Evolutionary conservation across 148 eudicot genomes (phyloP), one percentile per base, ranked within the genome.

Genomic region (Persicaria tinctoria): DNA sequence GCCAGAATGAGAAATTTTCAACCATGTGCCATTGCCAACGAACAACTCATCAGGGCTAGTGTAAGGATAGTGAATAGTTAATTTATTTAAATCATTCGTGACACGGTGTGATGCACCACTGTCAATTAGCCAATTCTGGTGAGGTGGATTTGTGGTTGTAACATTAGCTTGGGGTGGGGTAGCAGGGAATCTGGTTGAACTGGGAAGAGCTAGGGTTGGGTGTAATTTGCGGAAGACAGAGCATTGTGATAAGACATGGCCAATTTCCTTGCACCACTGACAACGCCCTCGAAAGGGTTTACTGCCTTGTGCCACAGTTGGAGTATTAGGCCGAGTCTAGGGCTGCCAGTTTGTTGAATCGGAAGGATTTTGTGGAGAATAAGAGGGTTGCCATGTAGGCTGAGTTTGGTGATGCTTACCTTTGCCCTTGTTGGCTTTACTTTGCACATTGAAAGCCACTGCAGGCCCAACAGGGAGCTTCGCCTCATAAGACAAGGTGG

Each of bases 71-170:
- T 53, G 57, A 53, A 53, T 2, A 1, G 4, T 2, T 53, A 53
- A 16, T 32, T 60, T 60, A n/a, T 14, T 7, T 8, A 60, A 17
- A 23, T 60, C 66, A 60, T 60, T 60, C 3, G 32, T 8, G 7
- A 60, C 66, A 16, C 17, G 66, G 66, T 60, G 66, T 8, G 66
- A n/a, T n/a, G 66, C 66, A 6, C 66, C 66, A 60, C 66, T 60
- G 14, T 60, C 66, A 23, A 60, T 32, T 8, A 60, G 53, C 53
- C 23, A 60, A 11, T 6, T n/a, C 8, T 60, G 66, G 66, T n/a
- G 66, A n/a, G 7, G 66, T 60, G 9, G 66, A 16, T 60, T n/a
- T 60, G 66, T 4, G 18, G 23, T 8, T n/a, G 41, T 32, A 32
- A 32, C 57, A 53, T 53, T 10, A 3, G 57, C 57, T 53, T 53